Evolutionary conservation across 1,284 basidiomycete species (phyloP), one percentile per base, ranked within the genome.

Genomic region (Trichosporon coremiiforme): DNA sequence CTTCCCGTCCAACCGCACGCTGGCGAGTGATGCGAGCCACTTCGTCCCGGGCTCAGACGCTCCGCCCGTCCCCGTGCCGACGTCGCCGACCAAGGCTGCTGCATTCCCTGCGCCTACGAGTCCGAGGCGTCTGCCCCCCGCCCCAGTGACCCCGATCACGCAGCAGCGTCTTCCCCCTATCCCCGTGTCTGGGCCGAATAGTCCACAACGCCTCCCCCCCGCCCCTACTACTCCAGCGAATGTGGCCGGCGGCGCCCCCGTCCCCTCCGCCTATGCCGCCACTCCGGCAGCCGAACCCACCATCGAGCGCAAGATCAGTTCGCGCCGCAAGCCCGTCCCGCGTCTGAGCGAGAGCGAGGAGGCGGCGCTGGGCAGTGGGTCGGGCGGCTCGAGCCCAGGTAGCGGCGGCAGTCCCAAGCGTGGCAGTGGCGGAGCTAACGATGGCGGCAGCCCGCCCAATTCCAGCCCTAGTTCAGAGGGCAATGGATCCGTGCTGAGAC

Each of bases 281-380:
- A 3, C 47, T 29, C 1, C 55, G 3, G 13, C 50, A 9, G 41
- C 8, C 36, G 50, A 50, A 2, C 50, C 50, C 3, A 31, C 31
- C 7, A 20, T 45, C 13, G 72, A 71, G 66, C 70, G 73, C 64
- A 71, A 71, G 68, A 68, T 36, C 17, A 67, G 65, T n/a, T 50
- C 70, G n/a, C 65, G 73, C 12, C 70, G 73, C 50, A 74, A 74
- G 66, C 70, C 73, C 20, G 73, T 74, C n/a, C 73, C 73, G 10
- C 66, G 60, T 13, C 67, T 74, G n/a, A 35, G 8, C 20, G 35
- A 38, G 25, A 65, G 63, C 22, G 69, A 64, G 13, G 64, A 36
- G 12, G 45, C 25, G 15, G 29, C n/a, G 17, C 17, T 20, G 64
- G 25, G 25, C 25, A 25, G 25, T 25, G 25, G 25, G 25, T 25